Percentiles rank a stretch among this genome's conserved stretches.
phyloP scores from a whole-genome alignment of 139 green algal species.

The Desmodesmus armatus region DNA sequence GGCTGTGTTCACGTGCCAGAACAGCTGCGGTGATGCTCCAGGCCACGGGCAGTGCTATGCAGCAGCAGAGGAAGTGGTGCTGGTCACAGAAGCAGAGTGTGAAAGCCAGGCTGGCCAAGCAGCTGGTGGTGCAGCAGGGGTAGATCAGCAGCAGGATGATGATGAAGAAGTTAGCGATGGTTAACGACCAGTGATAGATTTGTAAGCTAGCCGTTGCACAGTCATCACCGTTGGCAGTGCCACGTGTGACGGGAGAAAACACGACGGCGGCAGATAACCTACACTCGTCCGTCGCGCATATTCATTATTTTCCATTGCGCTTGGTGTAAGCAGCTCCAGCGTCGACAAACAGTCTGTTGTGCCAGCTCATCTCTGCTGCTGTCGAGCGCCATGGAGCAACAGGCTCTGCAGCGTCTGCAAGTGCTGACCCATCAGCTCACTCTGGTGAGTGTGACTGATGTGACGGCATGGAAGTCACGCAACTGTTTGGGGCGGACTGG shows the following conservation, averaged over 20 bases:
- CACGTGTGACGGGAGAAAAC: too few species aligned
- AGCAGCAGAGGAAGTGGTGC: slow-evolving; percentile 53
- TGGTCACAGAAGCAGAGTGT: slow-evolving; percentile 59
- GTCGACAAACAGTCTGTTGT: too few species aligned
- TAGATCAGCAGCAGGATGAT: neutral
- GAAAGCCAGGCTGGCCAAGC: neutral
- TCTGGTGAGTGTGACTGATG: slow-evolving; percentile 41
- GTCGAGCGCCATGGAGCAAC: slow-evolving; percentile 17
- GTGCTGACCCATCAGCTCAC: slow-evolving; percentile 56
- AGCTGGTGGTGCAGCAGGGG: neutral
- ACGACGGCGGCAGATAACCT: too few species aligned
- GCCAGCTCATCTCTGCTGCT: too few species aligned
- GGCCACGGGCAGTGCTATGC: neutral
- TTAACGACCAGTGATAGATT: too few species aligned
- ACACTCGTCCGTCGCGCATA: too few species aligned
- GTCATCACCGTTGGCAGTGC: too few species aligned
- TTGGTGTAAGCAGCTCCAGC: neutral
- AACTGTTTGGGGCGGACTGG: too few species aligned
- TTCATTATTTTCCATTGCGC: too few species aligned
- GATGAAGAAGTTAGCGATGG: neutral
- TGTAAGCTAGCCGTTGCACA: neutral
- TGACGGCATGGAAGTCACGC: too few species aligned
- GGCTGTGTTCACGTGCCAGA: slow-evolving; percentile 64
- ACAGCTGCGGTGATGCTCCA: neutral
- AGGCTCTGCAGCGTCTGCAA: slow-evolving; percentile 49